A percentile compares a stretch with the other conserved stretches of the same genome.
Evolutionary conservation across 495 filamentous ascomycete species (phyloP).

Genomic region (Daldinia loculata): DNA sequence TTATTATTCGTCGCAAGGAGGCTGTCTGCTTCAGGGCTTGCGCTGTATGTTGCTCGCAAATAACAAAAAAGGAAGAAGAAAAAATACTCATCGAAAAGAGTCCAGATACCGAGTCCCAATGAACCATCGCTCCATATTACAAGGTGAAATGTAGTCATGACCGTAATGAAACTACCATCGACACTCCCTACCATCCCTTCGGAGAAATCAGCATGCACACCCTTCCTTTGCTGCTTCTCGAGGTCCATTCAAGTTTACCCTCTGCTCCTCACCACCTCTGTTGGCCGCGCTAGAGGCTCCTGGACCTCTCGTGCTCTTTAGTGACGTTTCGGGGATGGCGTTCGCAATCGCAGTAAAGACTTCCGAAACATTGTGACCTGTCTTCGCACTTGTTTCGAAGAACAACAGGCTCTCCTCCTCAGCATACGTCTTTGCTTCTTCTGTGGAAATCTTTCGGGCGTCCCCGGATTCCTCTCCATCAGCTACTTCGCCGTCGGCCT

Average conservation of each 20-base stretch:
- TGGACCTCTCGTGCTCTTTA: slow-evolving; percentile 82
- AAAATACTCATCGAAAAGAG: slow-evolving; percentile 32
- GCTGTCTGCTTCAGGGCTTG: slow-evolving; percentile 21
- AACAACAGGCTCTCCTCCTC: slow-evolving; percentile 94
- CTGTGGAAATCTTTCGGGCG: slow-evolving; percentile 84
- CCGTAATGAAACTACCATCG: slow-evolving; percentile 21
- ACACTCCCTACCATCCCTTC: background rate
- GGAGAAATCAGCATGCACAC: slow-evolving; percentile 77
- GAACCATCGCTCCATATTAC: slow-evolving; percentile 48
- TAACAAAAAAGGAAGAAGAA: slow-evolving; percentile 20
- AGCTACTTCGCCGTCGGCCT: slow-evolving; percentile 52
- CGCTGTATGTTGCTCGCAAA: slow-evolving; percentile 28
- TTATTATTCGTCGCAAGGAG: slow-evolving; percentile 18
- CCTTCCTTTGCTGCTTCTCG: slow-evolving; percentile 80
- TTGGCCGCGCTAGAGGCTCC: slow-evolving; percentile 65
- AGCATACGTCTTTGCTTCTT: slow-evolving; percentile 91
- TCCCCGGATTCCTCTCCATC: slow-evolving; percentile 74
- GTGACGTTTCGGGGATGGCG: slow-evolving; percentile 91
- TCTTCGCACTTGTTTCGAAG: slow-evolving; percentile 98
- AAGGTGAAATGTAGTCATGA: slow-evolving; percentile 42
- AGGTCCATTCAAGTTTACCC: slow-evolving; percentile 74
- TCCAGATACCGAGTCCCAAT: slow-evolving; percentile 41
- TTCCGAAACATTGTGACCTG: slow-evolving; percentile 88
- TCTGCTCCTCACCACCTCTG: slow-evolving; percentile 66
- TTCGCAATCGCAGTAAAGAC: slow-evolving; percentile 99